Evolutionary conservation across 768 basidiomycete species (phyloP).

Genomic region (Auricularia heimuer): DNA sequence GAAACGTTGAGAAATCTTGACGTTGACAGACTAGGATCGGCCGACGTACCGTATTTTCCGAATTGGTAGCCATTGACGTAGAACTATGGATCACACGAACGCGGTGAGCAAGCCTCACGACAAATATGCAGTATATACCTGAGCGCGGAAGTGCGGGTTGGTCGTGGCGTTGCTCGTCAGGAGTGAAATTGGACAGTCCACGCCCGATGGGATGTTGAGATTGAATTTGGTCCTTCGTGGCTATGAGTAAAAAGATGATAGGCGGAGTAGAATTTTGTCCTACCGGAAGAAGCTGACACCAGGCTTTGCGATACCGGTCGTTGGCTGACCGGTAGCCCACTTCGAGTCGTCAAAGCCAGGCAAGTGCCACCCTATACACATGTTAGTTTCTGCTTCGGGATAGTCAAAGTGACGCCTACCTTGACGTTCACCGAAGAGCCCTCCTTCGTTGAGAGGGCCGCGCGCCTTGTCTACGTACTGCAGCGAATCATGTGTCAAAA

Average conservation of each 20-base stretch:
- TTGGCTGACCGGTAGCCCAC: conserved; percentile 55
- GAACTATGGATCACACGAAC: conserved; percentile 68
- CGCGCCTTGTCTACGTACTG: conserved; percentile 69
- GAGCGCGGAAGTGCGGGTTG: conserved; percentile 47
- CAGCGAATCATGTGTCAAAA: neutral
- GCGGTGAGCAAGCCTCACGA: conserved; percentile 76
- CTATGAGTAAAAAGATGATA: neutral
- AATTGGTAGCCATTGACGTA: conserved; percentile 51
- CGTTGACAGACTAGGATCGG: conserved; percentile 7
- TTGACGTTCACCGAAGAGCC: conserved; percentile 55
- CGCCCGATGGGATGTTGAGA: conserved; percentile 43
- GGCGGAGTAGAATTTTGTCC: conserved; percentile 19
- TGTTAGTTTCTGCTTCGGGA: too few species aligned
- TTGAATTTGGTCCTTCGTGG: conserved; percentile 47
- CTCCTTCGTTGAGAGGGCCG: conserved; percentile 64
- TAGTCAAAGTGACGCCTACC: conserved; percentile 9
- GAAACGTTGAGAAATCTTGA: neutral
- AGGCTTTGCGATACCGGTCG: conserved; percentile 31
- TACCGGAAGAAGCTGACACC: conserved; percentile 69
- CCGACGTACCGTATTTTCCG: conserved; percentile 5
- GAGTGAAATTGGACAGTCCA: conserved; percentile 66
- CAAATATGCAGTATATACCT: conserved; percentile 31
- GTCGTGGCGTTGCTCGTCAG: conserved; percentile 42
- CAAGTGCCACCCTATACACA: conserved; percentile 52
- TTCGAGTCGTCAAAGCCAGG: conserved; percentile 53